phyloP scores from a whole-genome alignment of 495 filamentous ascomycete species.

The Trichoderma gamsii region DNA sequence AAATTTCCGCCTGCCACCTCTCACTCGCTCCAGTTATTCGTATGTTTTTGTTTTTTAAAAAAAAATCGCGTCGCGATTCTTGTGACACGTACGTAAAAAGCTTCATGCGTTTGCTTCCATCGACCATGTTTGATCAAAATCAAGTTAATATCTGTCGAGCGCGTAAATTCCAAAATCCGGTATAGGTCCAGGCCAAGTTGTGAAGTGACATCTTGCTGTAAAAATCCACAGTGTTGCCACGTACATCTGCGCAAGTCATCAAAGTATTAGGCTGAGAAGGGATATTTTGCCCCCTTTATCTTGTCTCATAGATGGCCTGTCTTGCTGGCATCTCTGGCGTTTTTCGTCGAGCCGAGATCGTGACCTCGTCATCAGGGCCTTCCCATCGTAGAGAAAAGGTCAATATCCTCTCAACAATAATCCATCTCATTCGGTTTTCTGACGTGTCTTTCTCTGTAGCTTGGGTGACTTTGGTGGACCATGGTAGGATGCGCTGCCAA shows the following conservation, averaged over 20 bases:
- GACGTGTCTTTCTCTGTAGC: not conserved
- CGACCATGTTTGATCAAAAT: not conserved
- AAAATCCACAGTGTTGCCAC: not conserved
- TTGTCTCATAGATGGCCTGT: not conserved
- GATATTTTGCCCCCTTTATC: not conserved
- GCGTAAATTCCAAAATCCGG: not conserved
- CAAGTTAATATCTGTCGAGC: not conserved
- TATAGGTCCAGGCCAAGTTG: not conserved
- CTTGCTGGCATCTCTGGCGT: not conserved
- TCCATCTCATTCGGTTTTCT: slow-evolving; percentile 12
- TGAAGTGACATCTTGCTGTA: not conserved
- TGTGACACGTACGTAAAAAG: not conserved
- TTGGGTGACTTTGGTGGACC: not conserved
- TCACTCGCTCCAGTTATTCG: not conserved
- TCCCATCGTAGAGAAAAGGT: slow-evolving; percentile 15
- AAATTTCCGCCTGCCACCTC: not conserved
- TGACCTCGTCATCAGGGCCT: not conserved
- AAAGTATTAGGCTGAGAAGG: not conserved
- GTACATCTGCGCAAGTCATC: not conserved
- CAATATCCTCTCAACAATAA: slow-evolving; percentile 15
- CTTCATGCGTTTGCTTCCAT: not conserved
- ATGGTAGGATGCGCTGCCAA: slow-evolving; percentile 5
- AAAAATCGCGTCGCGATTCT: not conserved
- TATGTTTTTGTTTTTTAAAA: too few species aligned
- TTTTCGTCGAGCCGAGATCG: not conserved